Percentiles rank a stretch among this genome's conserved stretches.
phyloP scores from a whole-genome alignment of 2,329 filamentous ascomycete species.

The Monilinia fructicola region DNA sequence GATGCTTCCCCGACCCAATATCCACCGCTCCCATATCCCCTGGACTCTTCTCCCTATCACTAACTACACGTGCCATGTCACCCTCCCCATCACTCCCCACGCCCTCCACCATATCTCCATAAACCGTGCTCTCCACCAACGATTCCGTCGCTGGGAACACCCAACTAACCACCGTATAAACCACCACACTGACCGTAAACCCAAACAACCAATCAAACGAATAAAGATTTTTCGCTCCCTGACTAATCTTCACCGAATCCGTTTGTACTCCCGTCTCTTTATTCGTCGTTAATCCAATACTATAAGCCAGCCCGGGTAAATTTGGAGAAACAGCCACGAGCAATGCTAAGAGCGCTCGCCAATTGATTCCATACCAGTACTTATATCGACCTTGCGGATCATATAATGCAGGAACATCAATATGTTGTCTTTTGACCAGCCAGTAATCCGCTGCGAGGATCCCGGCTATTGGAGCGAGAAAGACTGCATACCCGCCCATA shows the following conservation, averaged over 20 bases:
- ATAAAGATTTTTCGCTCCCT: constrained; percentile 56
- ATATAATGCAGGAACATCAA: constrained; percentile 44
- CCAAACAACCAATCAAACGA: constrained; percentile 67
- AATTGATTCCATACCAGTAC: constrained; percentile 38
- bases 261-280: background rate
- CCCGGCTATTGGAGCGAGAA: constrained; percentile 59
- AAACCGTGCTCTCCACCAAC: constrained; percentile 46
- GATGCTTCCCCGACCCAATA: background rate
- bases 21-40: constrained; percentile 31
- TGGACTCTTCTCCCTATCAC: constrained; percentile 23
- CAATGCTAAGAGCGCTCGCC: constrained; percentile 35
- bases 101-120: constrained; percentile 37
- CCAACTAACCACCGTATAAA: constrained; percentile 54
- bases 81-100: constrained; percentile 1
- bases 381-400: constrained; percentile 36
- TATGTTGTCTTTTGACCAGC: constrained; percentile 46
- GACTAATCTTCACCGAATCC: constrained; percentile 36
- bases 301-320: constrained; percentile 35
- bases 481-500: constrained; percentile 64
- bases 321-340: constrained; percentile 34
- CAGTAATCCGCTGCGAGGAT: constrained; percentile 61
- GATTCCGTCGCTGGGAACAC: constrained; percentile 52
- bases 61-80: background rate
- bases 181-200: constrained; percentile 54
- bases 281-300: constrained; percentile 26